phyloP scores from a whole-genome alignment of 1,139 yeast genomes.

The Geotrichum europaeum region DNA sequence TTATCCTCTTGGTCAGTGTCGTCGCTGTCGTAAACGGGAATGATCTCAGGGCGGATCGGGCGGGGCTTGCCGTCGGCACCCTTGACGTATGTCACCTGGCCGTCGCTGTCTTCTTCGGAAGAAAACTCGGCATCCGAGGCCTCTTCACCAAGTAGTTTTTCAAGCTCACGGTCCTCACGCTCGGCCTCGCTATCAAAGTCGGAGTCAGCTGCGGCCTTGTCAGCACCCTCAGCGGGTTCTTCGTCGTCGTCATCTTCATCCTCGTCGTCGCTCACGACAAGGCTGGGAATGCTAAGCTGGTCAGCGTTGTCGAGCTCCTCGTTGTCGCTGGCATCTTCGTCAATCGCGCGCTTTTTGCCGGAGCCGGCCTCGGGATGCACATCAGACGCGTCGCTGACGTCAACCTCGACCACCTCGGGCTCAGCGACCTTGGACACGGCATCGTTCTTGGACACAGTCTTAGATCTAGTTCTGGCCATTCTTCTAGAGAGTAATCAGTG shows the following conservation, averaged over 20 bases:
- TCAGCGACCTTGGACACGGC: constrained; percentile 1
- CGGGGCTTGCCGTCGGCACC: constrained; percentile 78
- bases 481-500: not conserved
- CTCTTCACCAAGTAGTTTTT: constrained; percentile 24
- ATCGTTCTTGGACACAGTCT: not conserved
- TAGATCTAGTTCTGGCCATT: constrained; percentile 8
- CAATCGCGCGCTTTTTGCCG: not conserved
- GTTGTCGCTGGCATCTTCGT: constrained; percentile 11
- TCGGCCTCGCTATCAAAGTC: constrained; percentile 24
- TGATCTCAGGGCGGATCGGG: constrained; percentile 77
- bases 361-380: not conserved
- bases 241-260: constrained; percentile 15
- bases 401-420: not conserved
- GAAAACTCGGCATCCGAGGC: constrained; percentile 20
- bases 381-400: not conserved
- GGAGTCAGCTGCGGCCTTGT: constrained; percentile 13
- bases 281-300: constrained; percentile 15
- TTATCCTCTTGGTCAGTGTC: constrained; percentile 80
- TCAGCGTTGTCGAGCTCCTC: constrained; percentile 21
- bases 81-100: constrained; percentile 25
- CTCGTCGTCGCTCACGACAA: constrained; percentile 14
- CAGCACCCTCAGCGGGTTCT: constrained; percentile 6
- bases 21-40: constrained; percentile 88
- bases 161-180: constrained; percentile 25
- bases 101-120: constrained; percentile 20